Evolutionary conservation across 2,329 filamentous ascomycete genomes (phyloP).

Genomic region (Triangularia verruculosa): DNA sequence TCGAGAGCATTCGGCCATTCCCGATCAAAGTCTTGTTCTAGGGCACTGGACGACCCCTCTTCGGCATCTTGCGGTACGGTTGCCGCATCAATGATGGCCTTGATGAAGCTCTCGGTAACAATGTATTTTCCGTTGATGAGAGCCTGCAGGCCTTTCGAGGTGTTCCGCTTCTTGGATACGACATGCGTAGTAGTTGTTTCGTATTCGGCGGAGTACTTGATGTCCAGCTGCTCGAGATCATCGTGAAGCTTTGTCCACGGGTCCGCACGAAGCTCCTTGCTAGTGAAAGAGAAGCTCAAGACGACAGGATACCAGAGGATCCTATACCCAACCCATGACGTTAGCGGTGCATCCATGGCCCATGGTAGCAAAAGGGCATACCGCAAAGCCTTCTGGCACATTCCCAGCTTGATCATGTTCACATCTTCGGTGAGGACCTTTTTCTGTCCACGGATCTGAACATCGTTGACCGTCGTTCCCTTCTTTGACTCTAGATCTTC

Average conservation of each 20-base stretch:
- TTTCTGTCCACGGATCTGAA: conserved; percentile 62
- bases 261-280: conserved; percentile 65
- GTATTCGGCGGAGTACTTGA: conserved; percentile 79
- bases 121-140: conserved; percentile 78
- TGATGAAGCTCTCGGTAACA: conserved; percentile 70
- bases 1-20: conserved; percentile 74
- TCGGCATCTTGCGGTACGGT: conserved; percentile 46
- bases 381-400: conserved; percentile 50
- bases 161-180: conserved; percentile 85
- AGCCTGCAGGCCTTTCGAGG: conserved; percentile 80
- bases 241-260: conserved; percentile 60
- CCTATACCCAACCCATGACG: too few species aligned
- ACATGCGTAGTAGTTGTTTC: conserved; percentile 78
- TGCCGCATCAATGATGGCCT: conserved; percentile 64
- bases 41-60: conserved; percentile 46
- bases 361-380: not conserved
- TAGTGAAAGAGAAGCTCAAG: conserved; percentile 76
- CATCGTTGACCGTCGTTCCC: conserved; percentile 75
- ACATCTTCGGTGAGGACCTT: conserved; percentile 53
- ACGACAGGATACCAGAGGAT: conserved; percentile 77
- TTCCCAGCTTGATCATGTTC: conserved; percentile 70
- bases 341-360: too few species aligned
- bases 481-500: conserved; percentile 81
- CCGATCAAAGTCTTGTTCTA: conserved; percentile 77
- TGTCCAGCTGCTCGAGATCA: conserved; percentile 77